phyloP scores from a whole-genome alignment of 495 filamentous ascomycete genomes.

The Massariosphaeria phaeospora region DNA sequence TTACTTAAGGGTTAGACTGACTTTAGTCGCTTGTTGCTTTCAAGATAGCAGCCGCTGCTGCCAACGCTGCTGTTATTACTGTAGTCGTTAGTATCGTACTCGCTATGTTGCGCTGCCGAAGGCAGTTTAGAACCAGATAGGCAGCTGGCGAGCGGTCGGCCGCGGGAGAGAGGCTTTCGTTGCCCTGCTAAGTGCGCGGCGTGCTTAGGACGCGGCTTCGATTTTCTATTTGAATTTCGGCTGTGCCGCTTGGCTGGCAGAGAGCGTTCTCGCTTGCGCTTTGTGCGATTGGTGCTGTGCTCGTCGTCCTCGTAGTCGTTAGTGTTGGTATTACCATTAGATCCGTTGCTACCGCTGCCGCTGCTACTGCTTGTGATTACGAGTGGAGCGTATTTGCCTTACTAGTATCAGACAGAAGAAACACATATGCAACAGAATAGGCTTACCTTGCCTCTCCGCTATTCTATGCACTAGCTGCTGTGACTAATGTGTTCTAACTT shows the following conservation, averaged over 20 bases:
- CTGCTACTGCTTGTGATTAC: neutral
- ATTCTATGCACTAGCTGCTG: neutral
- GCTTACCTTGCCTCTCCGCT: neutral
- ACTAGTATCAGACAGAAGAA: neutral
- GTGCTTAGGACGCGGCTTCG: slow-evolving; percentile 10
- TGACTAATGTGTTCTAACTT: neutral
- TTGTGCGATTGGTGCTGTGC: neutral
- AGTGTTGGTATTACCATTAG: neutral
- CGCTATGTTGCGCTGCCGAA: slow-evolving; percentile 7
- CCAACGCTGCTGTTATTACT: slow-evolving; percentile 5
- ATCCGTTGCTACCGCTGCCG: neutral
- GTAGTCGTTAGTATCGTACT: slow-evolving; percentile 7
- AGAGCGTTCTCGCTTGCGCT: slow-evolving; percentile 5
- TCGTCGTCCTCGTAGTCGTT: neutral
- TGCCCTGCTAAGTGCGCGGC: slow-evolving; percentile 1
- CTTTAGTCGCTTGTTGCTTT: slow-evolving; percentile 6
- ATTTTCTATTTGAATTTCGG: slow-evolving; percentile 1
- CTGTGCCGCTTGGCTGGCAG: slow-evolving; percentile 6
- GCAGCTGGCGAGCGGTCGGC: slow-evolving; percentile 1
- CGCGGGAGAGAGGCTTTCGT: neutral
- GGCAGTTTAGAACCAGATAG: neutral
- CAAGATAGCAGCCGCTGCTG: neutral
- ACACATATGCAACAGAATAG: neutral
- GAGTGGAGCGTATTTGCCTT: neutral
- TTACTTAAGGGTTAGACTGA: neutral